Evolutionary conservation across 1,284 basidiomycete species (phyloP).

Genomic region (Ustilago esculenta): DNA sequence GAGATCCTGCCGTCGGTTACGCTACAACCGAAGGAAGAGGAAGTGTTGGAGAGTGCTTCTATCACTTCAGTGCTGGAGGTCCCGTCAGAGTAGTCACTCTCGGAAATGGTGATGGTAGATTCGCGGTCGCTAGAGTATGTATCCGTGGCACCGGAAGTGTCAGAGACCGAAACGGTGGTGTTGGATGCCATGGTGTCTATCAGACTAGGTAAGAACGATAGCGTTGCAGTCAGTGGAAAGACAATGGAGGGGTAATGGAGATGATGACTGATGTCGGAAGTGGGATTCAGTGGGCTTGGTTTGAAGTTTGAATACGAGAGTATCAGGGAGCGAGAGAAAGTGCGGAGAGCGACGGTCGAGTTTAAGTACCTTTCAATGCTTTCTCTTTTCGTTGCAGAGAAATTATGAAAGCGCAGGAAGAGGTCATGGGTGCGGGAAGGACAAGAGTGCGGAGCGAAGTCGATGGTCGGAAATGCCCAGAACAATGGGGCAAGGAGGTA

Average conservation of each 20-base stretch:
- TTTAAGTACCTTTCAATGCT: slow-evolving; percentile 19
- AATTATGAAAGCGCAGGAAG: background rate
- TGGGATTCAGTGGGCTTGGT: background rate
- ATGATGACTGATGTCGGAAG: background rate
- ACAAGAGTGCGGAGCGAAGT: background rate
- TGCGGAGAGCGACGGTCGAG: slow-evolving; percentile 1
- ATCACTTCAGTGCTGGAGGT: slow-evolving; percentile 4
- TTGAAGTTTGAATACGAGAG: too few relatives aligned
- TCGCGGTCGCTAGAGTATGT: too few relatives aligned
- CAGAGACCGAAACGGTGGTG: too few relatives aligned
- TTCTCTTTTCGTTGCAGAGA: slow-evolving; percentile 1
- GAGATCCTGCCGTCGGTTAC: too few relatives aligned
- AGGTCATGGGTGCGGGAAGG: slow-evolving; percentile 2
- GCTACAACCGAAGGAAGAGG: background rate
- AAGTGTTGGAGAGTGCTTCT: slow-evolving; percentile 1
- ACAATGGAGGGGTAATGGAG: too few relatives aligned
- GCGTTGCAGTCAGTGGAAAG: too few relatives aligned
- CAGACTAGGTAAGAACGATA: too few relatives aligned
- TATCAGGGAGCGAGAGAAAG: too few relatives aligned
- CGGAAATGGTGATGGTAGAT: too few relatives aligned
- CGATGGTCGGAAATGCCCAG: too few relatives aligned
- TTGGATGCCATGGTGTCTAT: background rate
- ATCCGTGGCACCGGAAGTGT: too few relatives aligned
- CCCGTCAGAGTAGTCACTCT: too few relatives aligned
- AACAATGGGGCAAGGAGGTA: background rate